A percentile compares a stretch with the other conserved stretches of the same genome.
phyloP scores from a whole-genome alignment of 257 asterid species.

The Thymus quinquecostatus region DNA sequence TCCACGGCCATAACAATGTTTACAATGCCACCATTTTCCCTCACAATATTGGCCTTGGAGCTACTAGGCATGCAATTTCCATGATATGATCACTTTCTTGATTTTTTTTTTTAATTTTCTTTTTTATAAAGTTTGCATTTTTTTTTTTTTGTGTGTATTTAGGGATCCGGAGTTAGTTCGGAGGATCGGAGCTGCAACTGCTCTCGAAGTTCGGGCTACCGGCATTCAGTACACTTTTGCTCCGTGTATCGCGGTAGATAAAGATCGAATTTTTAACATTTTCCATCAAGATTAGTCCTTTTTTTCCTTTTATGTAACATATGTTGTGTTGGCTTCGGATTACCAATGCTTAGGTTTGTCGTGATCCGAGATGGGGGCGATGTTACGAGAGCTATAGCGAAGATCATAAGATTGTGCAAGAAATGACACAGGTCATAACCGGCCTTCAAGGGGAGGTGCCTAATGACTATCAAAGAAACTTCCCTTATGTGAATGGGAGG shows the following conservation, averaged over 20 bases:
- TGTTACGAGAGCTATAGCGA: slow-evolving; percentile 97
- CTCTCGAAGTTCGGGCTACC: slow-evolving; percentile 78
- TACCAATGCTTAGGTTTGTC: slow-evolving; percentile 57
- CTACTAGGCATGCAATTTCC: slow-evolving; percentile 57
- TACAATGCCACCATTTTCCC: slow-evolving; percentile 71
- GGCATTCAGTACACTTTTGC: slow-evolving; percentile 75
- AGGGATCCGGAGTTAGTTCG: slow-evolving; percentile 69
- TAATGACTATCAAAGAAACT: slow-evolving; percentile 29
- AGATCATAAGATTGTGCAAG: slow-evolving; percentile 74
- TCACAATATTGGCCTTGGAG: slow-evolving; percentile 85
- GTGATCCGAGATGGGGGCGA: slow-evolving; percentile 98
- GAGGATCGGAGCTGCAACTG: slow-evolving; percentile 83
- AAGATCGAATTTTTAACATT: slow-evolving; percentile 15
- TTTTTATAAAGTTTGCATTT: no score
- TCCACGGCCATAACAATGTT: slow-evolving; percentile 79
- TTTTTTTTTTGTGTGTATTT: neutral
- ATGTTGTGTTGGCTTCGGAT: neutral
- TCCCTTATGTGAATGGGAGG: slow-evolving; percentile 46
- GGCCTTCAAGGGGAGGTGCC: slow-evolving; percentile 88
- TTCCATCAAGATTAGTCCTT: no score
- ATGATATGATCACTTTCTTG: neutral
- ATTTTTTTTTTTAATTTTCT: neutral
- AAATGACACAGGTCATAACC: slow-evolving; percentile 83
- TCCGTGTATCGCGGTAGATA: slow-evolving; percentile 70
- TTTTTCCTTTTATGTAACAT: neutral